Conservation (phyloP, 352 stramenopile genomes). For the Phytopythium delawarense region DNA sequence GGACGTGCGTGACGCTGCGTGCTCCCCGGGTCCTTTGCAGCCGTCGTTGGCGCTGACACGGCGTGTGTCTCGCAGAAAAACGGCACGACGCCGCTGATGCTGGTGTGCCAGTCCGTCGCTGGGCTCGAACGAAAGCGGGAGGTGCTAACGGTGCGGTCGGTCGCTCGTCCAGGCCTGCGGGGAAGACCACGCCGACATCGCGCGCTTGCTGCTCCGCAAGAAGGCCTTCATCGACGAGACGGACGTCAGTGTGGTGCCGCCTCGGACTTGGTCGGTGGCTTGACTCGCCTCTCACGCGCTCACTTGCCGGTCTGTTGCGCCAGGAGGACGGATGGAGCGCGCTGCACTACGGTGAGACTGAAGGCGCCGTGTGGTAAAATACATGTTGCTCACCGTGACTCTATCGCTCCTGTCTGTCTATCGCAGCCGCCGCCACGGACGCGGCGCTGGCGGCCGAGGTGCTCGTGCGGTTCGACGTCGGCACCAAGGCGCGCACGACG, state of each 20-base stretch:
- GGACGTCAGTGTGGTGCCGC: slow-evolving; percentile 35
- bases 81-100: slow-evolving; percentile 73
- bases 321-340: slow-evolving; percentile 75
- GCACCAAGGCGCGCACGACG: slow-evolving; percentile 52
- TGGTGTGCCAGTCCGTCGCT: slow-evolving; percentile 22
- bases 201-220: slow-evolving; percentile 57
- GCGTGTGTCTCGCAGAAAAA: slow-evolving; percentile 37
- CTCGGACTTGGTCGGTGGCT: neutral
- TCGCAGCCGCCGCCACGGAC: slow-evolving; percentile 61
- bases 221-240: slow-evolving; percentile 80
- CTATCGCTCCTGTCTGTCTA: slow-evolving; percentile 7
- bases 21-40: neutral
- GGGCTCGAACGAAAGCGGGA: neutral
- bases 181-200: slow-evolving; percentile 57
- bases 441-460: slow-evolving; percentile 59
- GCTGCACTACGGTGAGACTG: slow-evolving; percentile 60
- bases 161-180: slow-evolving; percentile 43
- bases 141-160: neutral
- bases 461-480: slow-evolving; percentile 58
- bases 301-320: slow-evolving; percentile 3
- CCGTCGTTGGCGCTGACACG: neutral
- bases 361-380: slow-evolving; percentile 6
- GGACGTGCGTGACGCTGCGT: slow-evolving; percentile 33
- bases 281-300: neutral
- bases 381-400: slow-evolving; percentile 13